Percentiles rank a stretch among this genome's conserved stretches.
Conservation (phyloP, 176 grass and related monocot genomes). For the Microstegium vimineum region DNA sequence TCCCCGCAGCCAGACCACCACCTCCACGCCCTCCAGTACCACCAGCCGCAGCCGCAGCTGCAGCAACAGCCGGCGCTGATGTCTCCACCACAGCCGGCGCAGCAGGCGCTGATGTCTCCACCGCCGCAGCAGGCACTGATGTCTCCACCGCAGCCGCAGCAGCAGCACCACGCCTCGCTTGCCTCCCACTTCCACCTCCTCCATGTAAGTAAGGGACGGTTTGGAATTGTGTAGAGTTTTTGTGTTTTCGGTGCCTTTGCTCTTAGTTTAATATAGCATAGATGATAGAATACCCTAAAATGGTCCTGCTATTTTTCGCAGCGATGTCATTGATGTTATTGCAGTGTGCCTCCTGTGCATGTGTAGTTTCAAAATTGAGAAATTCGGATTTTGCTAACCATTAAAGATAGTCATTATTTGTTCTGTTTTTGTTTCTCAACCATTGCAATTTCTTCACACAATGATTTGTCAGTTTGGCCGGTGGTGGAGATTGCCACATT, state of each 20-base stretch:
- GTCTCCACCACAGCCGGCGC: constrained; percentile 11
- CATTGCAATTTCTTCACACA: background rate
- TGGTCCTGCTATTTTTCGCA: background rate
- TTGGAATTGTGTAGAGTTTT: background rate
- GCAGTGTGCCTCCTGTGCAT: background rate
- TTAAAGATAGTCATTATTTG: background rate
- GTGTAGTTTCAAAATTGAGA: background rate
- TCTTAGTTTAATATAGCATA: background rate
- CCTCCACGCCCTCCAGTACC: constrained; percentile 29
- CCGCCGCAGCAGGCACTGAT: constrained; percentile 9
- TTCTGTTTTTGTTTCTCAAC: background rate
- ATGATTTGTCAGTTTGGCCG: background rate
- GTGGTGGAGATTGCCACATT: background rate
- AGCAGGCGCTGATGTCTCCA: background rate
- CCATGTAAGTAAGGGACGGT: constrained; percentile 29
- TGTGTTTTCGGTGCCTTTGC: background rate
- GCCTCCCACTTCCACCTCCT: constrained; percentile 64
- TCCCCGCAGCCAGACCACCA: constrained; percentile 48
- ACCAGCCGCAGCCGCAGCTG: background rate
- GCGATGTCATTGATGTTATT: background rate
- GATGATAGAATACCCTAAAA: background rate
- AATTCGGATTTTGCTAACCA: background rate
- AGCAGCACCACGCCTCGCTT: constrained; percentile 44
- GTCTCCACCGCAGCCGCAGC: constrained; percentile 19
- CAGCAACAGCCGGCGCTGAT: background rate